Evolutionary conservation across 805 yeast genomes (phyloP), one percentile per base, ranked within the genome.

Genomic region (Candida jianshihensis): DNA sequence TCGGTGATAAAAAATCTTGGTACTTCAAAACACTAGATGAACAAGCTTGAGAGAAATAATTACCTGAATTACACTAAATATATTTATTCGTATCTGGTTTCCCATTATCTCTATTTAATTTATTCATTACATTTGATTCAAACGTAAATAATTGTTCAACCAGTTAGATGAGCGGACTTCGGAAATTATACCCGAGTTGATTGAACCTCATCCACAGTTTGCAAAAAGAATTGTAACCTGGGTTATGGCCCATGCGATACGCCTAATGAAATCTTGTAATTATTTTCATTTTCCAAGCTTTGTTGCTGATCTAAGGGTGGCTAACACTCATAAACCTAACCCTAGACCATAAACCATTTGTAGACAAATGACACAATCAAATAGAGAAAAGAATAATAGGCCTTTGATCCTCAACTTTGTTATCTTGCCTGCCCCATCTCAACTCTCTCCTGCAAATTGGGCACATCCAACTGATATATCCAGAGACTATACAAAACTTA

Each of bases 21-120:
- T 53, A 53, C 31, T 80, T 81, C 60, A 68, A 78, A 58, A 79
- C 90, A 25, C 61, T 84, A 40, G 88, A 81, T 28, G 88, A 81
- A 35, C 88, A 81, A 64, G 75, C n/a, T 14, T 21, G 12, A 28
- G 8, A 20, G 10, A 7, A 20, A 7, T 20, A 20, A 20, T 20
- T n/a, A n/a, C n/a, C n/a, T n/a, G n/a, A n/a, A n/a, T n/a, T n/a
- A n/a, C n/a, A n/a, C n/a, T n/a, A n/a, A n/a, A n/a, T n/a, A n/a
- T n/a, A n/a, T n/a, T n/a, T n/a, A n/a, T n/a, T 6, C 10, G 6
- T n/a, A n/a, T 8, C 5, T 11, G 15, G 19, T 26, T 26, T 25
- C 8, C 10, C 10, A 8, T 21, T 21, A 8, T 25, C n/a, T 26
- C 15, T 26, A 26, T 26, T 26, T 26, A 26, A 25, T 25, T 14